Percentiles rank a stretch among this genome's conserved stretches.
These are phyloP conservation scores for Dryadomyces quercus-mongolicae DNA, from an alignment of 2,329 filamentous ascomycete genomes.

Conservation along the genomic window DNA sequence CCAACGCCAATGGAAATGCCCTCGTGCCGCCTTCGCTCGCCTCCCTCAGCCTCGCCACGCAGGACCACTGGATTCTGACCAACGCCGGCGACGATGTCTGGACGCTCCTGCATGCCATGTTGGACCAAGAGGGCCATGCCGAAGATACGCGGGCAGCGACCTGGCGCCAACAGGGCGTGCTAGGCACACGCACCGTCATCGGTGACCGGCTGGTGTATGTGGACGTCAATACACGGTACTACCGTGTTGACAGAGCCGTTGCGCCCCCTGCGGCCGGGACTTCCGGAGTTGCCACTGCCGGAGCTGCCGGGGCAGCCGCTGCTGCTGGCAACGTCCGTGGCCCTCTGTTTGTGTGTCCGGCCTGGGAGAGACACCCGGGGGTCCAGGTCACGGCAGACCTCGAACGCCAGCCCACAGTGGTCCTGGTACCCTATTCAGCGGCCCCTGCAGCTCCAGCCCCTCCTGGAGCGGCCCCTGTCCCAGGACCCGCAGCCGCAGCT, in stretches of 20 bases:
- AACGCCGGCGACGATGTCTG: slow-evolving; percentile 42
- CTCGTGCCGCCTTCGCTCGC: slow-evolving; percentile 2
- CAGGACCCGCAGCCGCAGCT: slow-evolving; percentile 5
- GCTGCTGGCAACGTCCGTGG: slow-evolving; percentile 11
- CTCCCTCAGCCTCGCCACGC: slow-evolving; percentile 27
- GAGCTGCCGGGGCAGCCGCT: not conserved
- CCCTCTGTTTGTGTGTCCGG: slow-evolving; percentile 42
- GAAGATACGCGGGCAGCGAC: slow-evolving; percentile 17
- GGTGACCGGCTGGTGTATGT: slow-evolving; percentile 27
- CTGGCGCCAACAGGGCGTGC: slow-evolving; percentile 24
- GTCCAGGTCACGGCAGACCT: slow-evolving; percentile 30
- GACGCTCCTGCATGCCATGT: slow-evolving; percentile 29
- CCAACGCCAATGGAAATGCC: not conserved
- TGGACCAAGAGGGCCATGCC: slow-evolving; percentile 29
- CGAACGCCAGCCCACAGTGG: slow-evolving; percentile 30
- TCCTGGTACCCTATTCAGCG: slow-evolving; percentile 16
- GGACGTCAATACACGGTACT: slow-evolving; percentile 39
- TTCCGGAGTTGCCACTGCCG: not conserved
- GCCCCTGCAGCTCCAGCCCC: slow-evolving; percentile 2
- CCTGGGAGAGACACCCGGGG: slow-evolving; percentile 31
- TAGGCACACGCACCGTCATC: slow-evolving; percentile 19
- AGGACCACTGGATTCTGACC: slow-evolving; percentile 43
- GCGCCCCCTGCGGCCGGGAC: not conserved
- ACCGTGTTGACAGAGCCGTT: slow-evolving; percentile 20
- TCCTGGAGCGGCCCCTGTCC: not conserved